Percentiles rank a stretch among this genome's conserved stretches.
Evolutionary conservation across 164 flowering plant species (phyloP).

Genomic region (Annona cherimola): DNA sequence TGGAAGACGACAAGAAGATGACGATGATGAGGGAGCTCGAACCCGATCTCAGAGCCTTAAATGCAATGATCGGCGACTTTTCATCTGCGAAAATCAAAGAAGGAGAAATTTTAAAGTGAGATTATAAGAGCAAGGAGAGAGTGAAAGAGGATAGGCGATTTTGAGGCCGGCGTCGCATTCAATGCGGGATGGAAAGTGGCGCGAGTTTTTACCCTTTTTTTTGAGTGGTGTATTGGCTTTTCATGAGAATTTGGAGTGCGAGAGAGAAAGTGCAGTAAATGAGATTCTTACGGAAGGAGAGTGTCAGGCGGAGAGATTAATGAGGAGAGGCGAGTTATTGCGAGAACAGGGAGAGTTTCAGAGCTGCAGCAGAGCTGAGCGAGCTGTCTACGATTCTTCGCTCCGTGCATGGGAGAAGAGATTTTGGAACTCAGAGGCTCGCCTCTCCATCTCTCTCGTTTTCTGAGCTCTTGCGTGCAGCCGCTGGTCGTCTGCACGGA

Average conservation of each 20-base stretch:
- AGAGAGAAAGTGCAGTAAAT: slow-evolving; percentile 1
- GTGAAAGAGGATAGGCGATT: neutral
- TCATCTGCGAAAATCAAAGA: slow-evolving; percentile 9
- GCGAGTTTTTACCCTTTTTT: neutral
- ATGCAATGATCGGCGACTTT: slow-evolving; percentile 3
- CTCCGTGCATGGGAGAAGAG: neutral
- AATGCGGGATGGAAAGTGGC: neutral
- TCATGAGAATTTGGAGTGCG: neutral
- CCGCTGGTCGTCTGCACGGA: neutral
- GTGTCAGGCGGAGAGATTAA: neutral
- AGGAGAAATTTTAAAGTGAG: neutral
- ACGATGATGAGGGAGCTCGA: neutral
- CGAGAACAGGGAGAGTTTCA: slow-evolving; percentile 1
- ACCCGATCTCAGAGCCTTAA: slow-evolving; percentile 5
- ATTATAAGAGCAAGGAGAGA: too few species aligned
- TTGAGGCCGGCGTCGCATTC: slow-evolving; percentile 1
- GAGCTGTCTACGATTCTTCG: neutral
- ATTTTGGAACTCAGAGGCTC: neutral
- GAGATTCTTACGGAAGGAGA: neutral
- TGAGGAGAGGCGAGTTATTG: slow-evolving; percentile 3
- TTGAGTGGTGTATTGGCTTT: neutral
- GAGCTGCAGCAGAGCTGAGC: neutral
- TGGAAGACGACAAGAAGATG: neutral
- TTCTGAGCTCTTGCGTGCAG: neutral
- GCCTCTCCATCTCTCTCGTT: neutral